These are phyloP conservation scores for Pyrus communis DNA, from an alignment of 306 rosid species.

Conservation along the genomic window DNA sequence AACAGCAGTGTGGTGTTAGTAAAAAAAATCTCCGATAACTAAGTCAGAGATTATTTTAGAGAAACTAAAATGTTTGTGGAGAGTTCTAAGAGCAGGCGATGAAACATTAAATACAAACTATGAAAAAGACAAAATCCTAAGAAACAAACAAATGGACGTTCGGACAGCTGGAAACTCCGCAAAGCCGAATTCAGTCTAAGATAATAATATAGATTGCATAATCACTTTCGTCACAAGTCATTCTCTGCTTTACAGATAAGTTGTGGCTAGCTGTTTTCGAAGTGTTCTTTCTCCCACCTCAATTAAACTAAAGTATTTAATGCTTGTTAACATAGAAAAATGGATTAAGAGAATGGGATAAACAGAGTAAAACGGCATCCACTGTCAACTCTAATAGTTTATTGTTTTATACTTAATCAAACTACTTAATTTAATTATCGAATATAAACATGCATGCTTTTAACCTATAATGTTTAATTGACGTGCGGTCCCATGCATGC, in stretches of 20 bases:
- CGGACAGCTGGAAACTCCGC: background rate
- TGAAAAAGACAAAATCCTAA: background rate
- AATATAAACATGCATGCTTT: background rate
- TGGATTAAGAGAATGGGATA: background rate
- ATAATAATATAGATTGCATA: background rate
- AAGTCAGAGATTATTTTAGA: too few relatives aligned
- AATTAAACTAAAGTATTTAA: background rate
- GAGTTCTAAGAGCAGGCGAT: too few relatives aligned
- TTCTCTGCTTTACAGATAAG: constrained; percentile 1
- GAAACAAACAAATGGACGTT: background rate
- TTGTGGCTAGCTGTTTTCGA: background rate
- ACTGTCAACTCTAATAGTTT: background rate
- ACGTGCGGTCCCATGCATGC: constrained; percentile 1
- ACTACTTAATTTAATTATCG: background rate
- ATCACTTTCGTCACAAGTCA: background rate
- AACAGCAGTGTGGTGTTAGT: too few relatives aligned
- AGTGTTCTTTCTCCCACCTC: background rate
- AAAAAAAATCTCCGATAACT: too few relatives aligned
- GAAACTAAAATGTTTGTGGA: too few relatives aligned
- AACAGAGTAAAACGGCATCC: background rate
- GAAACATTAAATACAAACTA: background rate
- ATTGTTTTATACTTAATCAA: background rate
- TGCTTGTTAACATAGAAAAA: background rate
- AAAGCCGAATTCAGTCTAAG: background rate
- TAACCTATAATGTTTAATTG: background rate